Evolutionary conservation across 805 yeast species (phyloP).

Genomic region (Sungouiella blattae): DNA sequence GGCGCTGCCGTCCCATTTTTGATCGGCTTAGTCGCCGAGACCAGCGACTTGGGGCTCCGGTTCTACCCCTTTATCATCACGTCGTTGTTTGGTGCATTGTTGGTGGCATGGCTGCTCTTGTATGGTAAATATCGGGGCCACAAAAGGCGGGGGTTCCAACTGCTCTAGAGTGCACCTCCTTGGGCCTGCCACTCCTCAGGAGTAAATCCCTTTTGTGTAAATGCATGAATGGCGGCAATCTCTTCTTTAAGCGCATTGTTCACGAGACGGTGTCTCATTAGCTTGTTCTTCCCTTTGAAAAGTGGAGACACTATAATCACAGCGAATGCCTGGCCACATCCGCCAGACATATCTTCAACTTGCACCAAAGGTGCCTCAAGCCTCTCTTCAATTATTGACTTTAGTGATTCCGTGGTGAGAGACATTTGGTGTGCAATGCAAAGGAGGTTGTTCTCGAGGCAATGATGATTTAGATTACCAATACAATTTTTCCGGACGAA

Average conservation of each 20-base stretch:
- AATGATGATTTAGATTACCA: not conserved
- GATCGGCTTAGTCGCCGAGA: slow-evolving; percentile 48
- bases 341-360: slow-evolving; percentile 76
- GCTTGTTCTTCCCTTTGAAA: slow-evolving; percentile 78
- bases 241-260: slow-evolving; percentile 79
- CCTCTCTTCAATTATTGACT: slow-evolving; percentile 48
- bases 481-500: slow-evolving; percentile 1
- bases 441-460: no score
- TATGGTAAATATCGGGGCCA: not conserved
- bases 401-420: slow-evolving; percentile 40
- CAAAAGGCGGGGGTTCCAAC: not conserved
- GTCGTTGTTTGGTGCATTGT: slow-evolving; percentile 21
- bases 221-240: slow-evolving; percentile 86
- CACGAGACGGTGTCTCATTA: slow-evolving; percentile 83
- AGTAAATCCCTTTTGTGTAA: slow-evolving; percentile 87
- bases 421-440: no score
- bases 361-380: slow-evolving; percentile 64
- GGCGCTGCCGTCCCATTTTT: slow-evolving; percentile 71
- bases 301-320: slow-evolving; percentile 73
- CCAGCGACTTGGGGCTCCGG: slow-evolving; percentile 29
- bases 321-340: slow-evolving; percentile 98
- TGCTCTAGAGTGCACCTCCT: slow-evolving; percentile 25
- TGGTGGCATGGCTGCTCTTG: slow-evolving; percentile 22
- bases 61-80: slow-evolving; percentile 30
- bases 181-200: slow-evolving; percentile 74